Conservation (phyloP, 257 asterid species). For the Solanum peruvianum region DNA sequence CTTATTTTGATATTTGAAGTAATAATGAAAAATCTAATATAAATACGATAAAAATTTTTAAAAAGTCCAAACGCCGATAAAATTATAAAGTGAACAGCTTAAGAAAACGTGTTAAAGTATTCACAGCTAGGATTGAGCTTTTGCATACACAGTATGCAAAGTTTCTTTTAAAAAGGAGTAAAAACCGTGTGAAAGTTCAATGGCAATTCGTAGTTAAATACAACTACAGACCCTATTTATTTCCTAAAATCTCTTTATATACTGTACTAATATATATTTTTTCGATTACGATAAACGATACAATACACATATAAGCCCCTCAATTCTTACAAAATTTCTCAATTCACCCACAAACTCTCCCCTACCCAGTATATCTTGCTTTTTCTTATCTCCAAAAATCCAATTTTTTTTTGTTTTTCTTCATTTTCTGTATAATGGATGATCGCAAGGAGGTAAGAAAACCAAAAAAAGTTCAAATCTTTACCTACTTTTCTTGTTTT, state of each 20-base stretch:
- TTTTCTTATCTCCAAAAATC: neutral
- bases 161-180: neutral
- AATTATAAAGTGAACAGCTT: neutral
- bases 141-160: neutral
- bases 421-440: slow-evolving; percentile 5
- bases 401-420: neutral
- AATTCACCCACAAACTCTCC: neutral
- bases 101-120: neutral
- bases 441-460: slow-evolving; percentile 16
- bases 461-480: neutral
- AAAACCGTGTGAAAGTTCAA: neutral
- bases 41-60: too few species aligned
- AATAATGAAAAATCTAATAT: too few species aligned
- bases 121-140: neutral
- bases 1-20: too few species aligned
- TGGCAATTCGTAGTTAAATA: neutral
- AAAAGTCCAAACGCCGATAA: too few species aligned
- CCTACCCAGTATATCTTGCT: neutral
- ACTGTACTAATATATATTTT: neutral
- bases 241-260: neutral
- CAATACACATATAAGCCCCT: neutral
- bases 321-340: neutral
- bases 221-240: neutral
- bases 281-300: neutral
- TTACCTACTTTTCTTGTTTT: neutral